These are phyloP conservation scores for Solanum commersonii DNA, from an alignment of 257 asterid species.

Conservation along the genomic window DNA sequence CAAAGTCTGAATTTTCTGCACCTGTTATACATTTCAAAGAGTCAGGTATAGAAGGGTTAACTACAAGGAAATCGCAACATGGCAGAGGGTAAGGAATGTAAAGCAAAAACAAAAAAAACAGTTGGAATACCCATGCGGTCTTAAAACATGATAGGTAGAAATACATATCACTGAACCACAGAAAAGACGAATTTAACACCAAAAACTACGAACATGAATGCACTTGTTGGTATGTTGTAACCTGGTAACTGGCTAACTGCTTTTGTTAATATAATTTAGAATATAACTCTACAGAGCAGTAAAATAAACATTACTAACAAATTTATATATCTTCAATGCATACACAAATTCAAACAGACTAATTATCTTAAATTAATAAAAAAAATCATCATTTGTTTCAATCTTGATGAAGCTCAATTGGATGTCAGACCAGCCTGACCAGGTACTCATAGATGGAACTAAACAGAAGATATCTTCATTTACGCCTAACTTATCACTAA, in stretches of 20 bases:
- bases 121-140: not conserved
- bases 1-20: conserved; percentile 91
- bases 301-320: not conserved
- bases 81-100: not conserved
- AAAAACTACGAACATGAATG: not conserved
- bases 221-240: not conserved
- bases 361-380: not conserved
- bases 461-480: not conserved
- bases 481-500: not conserved
- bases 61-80: not conserved
- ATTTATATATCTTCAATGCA: not conserved
- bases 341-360: not conserved
- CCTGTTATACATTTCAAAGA: conserved; percentile 31
- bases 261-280: not conserved
- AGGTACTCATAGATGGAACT: not conserved
- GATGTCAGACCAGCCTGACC: not conserved
- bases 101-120: not conserved
- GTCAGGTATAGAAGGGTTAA: not conserved
- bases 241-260: not conserved
- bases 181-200: not conserved
- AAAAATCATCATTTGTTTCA: not conserved
- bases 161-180: not conserved
- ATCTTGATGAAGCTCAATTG: not conserved
- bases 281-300: not conserved
- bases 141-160: not conserved